These are phyloP conservation scores for Aquilaria sinensis DNA, from an alignment of 345 rosid species.

Conservation along the genomic window DNA sequence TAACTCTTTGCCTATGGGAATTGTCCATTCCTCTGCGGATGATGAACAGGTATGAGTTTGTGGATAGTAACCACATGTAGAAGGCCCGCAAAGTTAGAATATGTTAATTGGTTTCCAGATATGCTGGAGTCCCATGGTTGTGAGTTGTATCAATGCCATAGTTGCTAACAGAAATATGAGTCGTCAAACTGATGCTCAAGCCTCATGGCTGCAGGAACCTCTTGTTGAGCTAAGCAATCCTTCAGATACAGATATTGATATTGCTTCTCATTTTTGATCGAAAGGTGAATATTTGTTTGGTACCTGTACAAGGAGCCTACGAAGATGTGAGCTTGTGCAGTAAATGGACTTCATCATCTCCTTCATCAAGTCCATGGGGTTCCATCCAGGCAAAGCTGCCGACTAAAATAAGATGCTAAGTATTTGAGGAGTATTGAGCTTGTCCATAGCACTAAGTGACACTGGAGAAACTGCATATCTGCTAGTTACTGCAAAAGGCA, in stretches of 20 bases:
- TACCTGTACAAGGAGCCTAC: not conserved
- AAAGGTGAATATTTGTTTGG: constrained; percentile 22
- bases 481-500: constrained; percentile 12
- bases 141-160: too few relatives aligned
- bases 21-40: constrained; percentile 42
- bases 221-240: constrained; percentile 52
- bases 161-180: too few relatives aligned
- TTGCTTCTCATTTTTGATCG: constrained; percentile 47
- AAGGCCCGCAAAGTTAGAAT: too few relatives aligned
- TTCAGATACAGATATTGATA: constrained; percentile 55
- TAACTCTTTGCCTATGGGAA: constrained; percentile 28
- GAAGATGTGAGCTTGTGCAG: constrained; percentile 3
- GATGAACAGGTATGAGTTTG: constrained; percentile 47
- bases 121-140: not conserved
- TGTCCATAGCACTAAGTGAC: constrained; percentile 17
- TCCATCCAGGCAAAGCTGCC: constrained; percentile 9
- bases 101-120: too few relatives aligned
- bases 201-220: constrained; percentile 47
- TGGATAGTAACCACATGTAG: not conserved
- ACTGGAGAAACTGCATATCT: not conserved
- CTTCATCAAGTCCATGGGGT: constrained; percentile 1
- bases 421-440: constrained; percentile 13
- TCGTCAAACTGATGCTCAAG: constrained; percentile 2
- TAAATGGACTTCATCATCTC: constrained; percentile 5
- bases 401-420: constrained; percentile 14